phyloP scores from a whole-genome alignment of 495 filamentous ascomycete species.

The Penicillium canariense region DNA sequence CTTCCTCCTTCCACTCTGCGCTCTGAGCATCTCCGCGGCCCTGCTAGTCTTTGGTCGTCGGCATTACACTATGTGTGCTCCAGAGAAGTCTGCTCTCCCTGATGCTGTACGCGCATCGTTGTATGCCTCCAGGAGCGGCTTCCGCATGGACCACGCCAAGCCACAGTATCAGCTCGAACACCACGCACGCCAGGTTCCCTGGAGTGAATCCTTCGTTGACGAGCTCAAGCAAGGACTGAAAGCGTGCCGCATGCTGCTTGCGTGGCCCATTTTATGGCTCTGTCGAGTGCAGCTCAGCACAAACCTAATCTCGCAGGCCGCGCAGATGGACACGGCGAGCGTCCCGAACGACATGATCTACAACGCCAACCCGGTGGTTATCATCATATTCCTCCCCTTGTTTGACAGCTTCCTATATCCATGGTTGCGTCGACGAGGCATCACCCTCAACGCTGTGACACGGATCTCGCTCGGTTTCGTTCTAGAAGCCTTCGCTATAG shows the following conservation, averaged over 20 bases:
- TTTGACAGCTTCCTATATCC: conserved; percentile 49
- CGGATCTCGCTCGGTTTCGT: conserved; percentile 51
- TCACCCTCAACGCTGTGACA: conserved; percentile 48
- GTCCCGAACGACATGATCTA: conserved; percentile 17
- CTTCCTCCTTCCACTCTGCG: not conserved
- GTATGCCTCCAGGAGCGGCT: not conserved
- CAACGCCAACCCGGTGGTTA: conserved; percentile 8
- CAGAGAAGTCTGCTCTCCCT: no score
- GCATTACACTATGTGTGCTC: no score
- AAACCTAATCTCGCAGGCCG: conserved; percentile 56
- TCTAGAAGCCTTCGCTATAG: conserved; percentile 43
- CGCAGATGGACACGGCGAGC: conserved; percentile 45
- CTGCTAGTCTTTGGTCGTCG: not conserved
- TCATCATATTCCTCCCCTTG: conserved; percentile 47
- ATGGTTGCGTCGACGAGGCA: conserved; percentile 31
- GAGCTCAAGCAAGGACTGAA: no score
- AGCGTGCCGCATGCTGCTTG: no score
- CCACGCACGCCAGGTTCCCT: no score
- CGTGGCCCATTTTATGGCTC: conserved; percentile 27
- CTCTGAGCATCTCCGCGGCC: not conserved
- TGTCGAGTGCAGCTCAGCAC: conserved; percentile 38
- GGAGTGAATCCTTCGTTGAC: no score
- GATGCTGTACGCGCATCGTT: not conserved
- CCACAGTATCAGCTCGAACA: no score
- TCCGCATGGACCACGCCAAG: not conserved